Evolutionary conservation across 495 filamentous ascomycete genomes (phyloP).

Genomic region (Umbilicaria muhlenbergii): DNA sequence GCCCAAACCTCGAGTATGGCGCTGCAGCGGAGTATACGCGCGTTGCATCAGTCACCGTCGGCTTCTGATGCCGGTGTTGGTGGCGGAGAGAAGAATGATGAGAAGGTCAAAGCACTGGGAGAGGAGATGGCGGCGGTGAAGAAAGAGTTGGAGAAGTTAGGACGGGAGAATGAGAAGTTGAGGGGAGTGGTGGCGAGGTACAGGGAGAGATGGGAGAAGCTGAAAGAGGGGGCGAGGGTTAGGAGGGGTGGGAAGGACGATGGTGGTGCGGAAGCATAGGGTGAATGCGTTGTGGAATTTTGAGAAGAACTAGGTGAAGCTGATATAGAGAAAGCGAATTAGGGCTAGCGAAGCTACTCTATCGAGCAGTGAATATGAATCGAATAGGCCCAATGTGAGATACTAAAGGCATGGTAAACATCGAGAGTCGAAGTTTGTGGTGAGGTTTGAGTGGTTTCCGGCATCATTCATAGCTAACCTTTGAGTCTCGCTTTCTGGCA

Average conservation of each 20-base stretch:
- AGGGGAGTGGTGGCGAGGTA: constrained; percentile 50
- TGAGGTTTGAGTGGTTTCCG: no score
- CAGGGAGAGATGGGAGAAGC: constrained; percentile 64
- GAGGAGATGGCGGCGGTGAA: constrained; percentile 30
- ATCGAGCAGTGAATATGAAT: no score
- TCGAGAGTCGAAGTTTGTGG: no score
- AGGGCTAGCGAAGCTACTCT: not conserved
- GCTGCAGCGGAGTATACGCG: constrained; percentile 62
- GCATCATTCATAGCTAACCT: no score
- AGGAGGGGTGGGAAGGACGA: constrained; percentile 30
- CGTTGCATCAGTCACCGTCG: constrained; percentile 34
- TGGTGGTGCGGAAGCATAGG: constrained; percentile 5
- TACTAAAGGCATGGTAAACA: no score
- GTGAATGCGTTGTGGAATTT: no score
- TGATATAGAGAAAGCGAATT: not conserved
- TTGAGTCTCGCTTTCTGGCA: no score
- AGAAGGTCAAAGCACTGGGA: constrained; percentile 35
- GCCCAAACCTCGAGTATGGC: constrained; percentile 68
- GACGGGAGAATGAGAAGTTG: constrained; percentile 54
- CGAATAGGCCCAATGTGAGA: no score
- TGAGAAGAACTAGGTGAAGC: no score
- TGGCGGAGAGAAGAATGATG: constrained; percentile 29
- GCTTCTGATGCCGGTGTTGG: constrained; percentile 18
- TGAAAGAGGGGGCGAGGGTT: constrained; percentile 70
- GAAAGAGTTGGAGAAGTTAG: constrained; percentile 40